These are phyloP conservation scores for Powellomyces hirtus DNA, from an alignment of 192 early-diverging fungal genomes.

Conservation along the genomic window DNA sequence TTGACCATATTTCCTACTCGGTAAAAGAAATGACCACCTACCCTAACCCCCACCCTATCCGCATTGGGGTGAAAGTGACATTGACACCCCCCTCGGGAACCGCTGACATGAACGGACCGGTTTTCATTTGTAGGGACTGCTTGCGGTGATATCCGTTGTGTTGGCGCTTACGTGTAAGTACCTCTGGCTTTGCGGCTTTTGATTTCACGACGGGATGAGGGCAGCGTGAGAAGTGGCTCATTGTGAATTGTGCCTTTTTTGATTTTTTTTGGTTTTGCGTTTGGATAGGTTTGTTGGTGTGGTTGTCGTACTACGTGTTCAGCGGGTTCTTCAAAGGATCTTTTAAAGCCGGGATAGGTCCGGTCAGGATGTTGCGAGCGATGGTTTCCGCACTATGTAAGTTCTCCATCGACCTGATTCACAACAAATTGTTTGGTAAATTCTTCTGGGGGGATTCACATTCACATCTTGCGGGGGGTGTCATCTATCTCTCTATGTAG, in stretches of 20 bases:
- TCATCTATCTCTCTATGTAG: background rate
- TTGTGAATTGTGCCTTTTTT: no score
- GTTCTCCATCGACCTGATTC: no score
- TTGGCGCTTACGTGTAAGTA: background rate
- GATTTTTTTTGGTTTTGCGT: no score
- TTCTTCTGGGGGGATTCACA: no score
- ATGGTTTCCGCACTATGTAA: slow-evolving; percentile 4
- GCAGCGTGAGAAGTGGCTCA: no score
- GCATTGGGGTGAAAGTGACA: no score
- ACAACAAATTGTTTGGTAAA: no score
- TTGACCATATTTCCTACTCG: background rate
- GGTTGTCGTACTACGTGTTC: slow-evolving; percentile 23
- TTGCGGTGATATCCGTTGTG: slow-evolving; percentile 11
- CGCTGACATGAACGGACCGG: no score
- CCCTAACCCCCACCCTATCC: no score
- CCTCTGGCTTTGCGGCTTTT: no score
- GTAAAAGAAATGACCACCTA: background rate
- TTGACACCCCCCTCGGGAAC: no score
- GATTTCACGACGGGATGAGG: no score
- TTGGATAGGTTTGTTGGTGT: slow-evolving; percentile 4
- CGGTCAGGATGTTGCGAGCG: slow-evolving; percentile 3
- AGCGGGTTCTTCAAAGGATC: slow-evolving; percentile 8
- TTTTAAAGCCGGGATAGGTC: slow-evolving; percentile 21
- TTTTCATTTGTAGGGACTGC: slow-evolving; percentile 1
- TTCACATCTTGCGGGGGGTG: background rate